Evolutionary conservation across 441 rosid genomes (phyloP).

Genomic region (Dalechampia spathulata): DNA sequence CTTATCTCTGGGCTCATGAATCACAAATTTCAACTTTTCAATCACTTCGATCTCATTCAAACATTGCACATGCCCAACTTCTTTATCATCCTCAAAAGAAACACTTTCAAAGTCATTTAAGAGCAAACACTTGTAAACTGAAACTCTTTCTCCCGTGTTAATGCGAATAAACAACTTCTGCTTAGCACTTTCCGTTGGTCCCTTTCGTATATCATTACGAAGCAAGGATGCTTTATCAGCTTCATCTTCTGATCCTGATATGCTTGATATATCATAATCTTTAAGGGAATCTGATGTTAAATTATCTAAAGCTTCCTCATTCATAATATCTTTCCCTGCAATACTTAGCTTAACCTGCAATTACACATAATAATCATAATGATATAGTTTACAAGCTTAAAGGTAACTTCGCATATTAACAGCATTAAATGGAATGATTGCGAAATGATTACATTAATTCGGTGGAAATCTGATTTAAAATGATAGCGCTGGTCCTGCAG

Average conservation of each 20-base stretch:
- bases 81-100: conserved; percentile 30
- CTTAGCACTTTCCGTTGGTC: conserved; percentile 28
- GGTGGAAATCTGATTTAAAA: conserved; percentile 91
- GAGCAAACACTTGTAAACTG: conserved; percentile 64
- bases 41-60: conserved; percentile 47
- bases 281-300: conserved; percentile 58
- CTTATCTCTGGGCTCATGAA: conserved; percentile 36
- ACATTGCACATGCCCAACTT: conserved; percentile 10
- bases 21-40: conserved; percentile 44
- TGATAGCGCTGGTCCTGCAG: conserved; percentile 87
- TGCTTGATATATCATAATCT: conserved; percentile 81
- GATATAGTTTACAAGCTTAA: neutral
- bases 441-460: conserved; percentile 72
- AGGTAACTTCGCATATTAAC: no score
- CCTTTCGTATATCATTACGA: conserved; percentile 28
- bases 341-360: conserved; percentile 67
- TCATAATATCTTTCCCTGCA: conserved; percentile 69
- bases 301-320: conserved; percentile 84
- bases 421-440: no score
- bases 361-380: neutral
- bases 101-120: conserved; percentile 57
- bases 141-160: conserved; percentile 61
- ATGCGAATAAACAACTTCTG: conserved; percentile 62
- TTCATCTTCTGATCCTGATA: conserved; percentile 98
- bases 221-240: conserved; percentile 28